Conservation (phyloP, 2,329 filamentous ascomycete genomes). For the Thielaviopsis musarum region DNA sequence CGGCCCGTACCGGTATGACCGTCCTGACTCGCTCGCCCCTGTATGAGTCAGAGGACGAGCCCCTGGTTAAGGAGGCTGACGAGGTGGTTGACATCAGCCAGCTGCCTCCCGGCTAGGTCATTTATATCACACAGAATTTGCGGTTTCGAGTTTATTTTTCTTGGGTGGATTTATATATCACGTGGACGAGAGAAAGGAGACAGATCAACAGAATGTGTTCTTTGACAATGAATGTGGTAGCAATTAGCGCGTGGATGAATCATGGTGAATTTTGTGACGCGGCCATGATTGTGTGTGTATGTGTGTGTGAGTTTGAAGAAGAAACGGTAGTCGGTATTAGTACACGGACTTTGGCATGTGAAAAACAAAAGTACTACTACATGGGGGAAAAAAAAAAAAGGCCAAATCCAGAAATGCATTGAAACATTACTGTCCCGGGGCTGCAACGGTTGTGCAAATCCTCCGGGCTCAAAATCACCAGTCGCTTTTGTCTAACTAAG, state of each 20-base stretch:
- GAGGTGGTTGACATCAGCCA: constrained; percentile 91
- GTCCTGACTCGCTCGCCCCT: constrained; percentile 86
- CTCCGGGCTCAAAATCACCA: not conserved
- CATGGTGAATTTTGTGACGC: no score
- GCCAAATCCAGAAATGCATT: not conserved
- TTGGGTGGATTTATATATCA: constrained; percentile 52
- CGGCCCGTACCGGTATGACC: constrained; percentile 90
- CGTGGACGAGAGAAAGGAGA: constrained; percentile 6
- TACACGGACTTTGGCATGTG: no score
- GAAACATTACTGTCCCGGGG: not conserved
- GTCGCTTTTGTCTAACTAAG: not conserved
- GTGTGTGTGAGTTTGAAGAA: not conserved
- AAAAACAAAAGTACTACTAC: not conserved
- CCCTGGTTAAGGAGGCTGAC: constrained; percentile 65
- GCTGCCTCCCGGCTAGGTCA: constrained; percentile 55
- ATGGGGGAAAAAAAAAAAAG: not conserved
- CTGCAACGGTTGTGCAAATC: not conserved
- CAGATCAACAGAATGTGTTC: constrained; percentile 12
- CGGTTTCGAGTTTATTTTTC: not conserved
- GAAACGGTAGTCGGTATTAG: not conserved
- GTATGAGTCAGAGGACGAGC: constrained; percentile 53
- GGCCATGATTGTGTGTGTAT: not conserved
- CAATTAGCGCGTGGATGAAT: not conserved
- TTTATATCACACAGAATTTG: constrained; percentile 4
- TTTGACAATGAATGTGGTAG: constrained; percentile 5